Percentiles rank a stretch among this genome's conserved stretches.
Conservation (phyloP, 495 filamentous ascomycete genomes). For the Penicillium paradoxum region DNA sequence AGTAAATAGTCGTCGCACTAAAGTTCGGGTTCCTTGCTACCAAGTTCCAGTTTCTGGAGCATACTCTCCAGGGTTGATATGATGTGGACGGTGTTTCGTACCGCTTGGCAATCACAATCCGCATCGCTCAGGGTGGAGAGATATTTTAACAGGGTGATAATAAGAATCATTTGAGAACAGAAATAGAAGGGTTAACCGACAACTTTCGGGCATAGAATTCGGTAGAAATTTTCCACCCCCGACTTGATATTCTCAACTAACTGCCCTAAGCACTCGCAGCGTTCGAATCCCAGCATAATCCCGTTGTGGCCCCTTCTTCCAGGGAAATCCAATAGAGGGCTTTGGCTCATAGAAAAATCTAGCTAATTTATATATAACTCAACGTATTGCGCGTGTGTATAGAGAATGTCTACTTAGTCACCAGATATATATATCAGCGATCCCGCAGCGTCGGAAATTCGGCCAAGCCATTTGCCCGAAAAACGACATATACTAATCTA, state of each 20-base stretch:
- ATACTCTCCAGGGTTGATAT: too few relatives aligned
- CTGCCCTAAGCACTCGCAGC: constrained; percentile 26
- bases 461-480: too few relatives aligned
- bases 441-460: too few relatives aligned
- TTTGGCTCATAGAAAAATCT: constrained; percentile 19
- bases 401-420: constrained; percentile 21
- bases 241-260: constrained; percentile 33
- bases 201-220: constrained; percentile 18
- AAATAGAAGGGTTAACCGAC: constrained; percentile 31
- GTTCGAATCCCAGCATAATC: constrained; percentile 25
- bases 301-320: constrained; percentile 1
- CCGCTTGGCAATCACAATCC: constrained; percentile 35
- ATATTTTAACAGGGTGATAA: constrained; percentile 32
- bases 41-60: too few relatives aligned
- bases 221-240: constrained; percentile 32
- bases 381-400: constrained; percentile 28
- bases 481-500: too few relatives aligned
- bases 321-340: constrained; percentile 12
- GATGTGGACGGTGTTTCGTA: too few relatives aligned
- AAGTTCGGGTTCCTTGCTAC: too few relatives aligned
- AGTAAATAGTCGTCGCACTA: too few relatives aligned
- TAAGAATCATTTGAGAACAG: constrained; percentile 35
- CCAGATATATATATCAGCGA: too few relatives aligned
- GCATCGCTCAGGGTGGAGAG: constrained; percentile 37
- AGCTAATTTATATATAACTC: constrained; percentile 36